Percentiles rank a stretch among this genome's conserved stretches.
phyloP scores from a whole-genome alignment of 441 rosid genomes.

The Gossypium davidsonii region DNA sequence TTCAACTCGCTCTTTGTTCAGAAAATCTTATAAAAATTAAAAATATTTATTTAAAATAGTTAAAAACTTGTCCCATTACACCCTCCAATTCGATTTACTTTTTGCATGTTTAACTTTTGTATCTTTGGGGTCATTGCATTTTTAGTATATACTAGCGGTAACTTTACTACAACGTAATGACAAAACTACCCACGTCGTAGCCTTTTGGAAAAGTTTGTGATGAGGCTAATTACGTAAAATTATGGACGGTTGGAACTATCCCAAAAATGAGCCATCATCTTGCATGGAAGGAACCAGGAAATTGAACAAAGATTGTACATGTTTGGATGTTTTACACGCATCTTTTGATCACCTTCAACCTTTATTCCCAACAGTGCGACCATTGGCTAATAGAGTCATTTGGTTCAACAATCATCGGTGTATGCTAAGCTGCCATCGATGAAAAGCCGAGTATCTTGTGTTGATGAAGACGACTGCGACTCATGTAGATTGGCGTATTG shows the following conservation, averaged over 20 bases:
- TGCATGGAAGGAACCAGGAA: conserved; percentile 20
- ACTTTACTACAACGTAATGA: neutral
- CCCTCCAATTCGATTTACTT: too few species aligned
- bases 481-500: conserved; percentile 21
- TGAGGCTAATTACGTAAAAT: neutral
- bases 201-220: neutral
- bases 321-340: neutral
- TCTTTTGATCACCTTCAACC: neutral
- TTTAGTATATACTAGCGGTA: too few species aligned
- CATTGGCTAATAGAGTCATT: neutral
- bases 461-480: conserved; percentile 29
- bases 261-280: neutral
- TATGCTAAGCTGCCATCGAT: conserved; percentile 7
- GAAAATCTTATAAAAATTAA: too few species aligned
- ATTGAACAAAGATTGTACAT: neutral
- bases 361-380: neutral
- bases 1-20: too few species aligned
- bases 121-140: too few species aligned
- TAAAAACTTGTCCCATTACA: too few species aligned
- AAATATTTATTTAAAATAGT: too few species aligned
- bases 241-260: neutral
- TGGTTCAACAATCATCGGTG: neutral
- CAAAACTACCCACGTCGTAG: neutral
- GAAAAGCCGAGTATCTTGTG: conserved; percentile 30
- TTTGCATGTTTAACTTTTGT: too few species aligned